Percentiles rank a stretch among this genome's conserved stretches.
Conservation (phyloP, 2,329 filamentous ascomycete genomes). For the Fusarium sp. region DNA sequence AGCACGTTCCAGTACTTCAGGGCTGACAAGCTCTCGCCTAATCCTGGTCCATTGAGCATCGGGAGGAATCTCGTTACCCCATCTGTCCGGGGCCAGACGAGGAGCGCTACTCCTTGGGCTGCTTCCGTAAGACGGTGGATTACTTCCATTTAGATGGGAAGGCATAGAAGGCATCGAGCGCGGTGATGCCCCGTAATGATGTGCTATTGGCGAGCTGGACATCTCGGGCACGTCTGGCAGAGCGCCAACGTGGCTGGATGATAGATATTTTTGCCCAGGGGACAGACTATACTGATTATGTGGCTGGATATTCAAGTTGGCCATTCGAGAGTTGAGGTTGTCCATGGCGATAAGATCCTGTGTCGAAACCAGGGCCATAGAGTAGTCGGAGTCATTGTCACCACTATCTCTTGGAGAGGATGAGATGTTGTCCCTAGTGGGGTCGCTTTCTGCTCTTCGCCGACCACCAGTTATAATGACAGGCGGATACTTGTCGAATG, state of each 20-base stretch:
- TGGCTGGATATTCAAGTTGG: conserved; percentile 54
- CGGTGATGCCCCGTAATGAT: conserved; percentile 53
- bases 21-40: conserved; percentile 64
- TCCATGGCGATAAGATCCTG: conserved; percentile 64
- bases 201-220: conserved; percentile 48
- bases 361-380: conserved; percentile 64
- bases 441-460: conserved; percentile 49
- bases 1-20: conserved; percentile 65
- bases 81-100: conserved; percentile 65
- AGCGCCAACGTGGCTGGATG: conserved; percentile 48
- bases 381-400: conserved; percentile 48
- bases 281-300: conserved; percentile 52
- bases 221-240: conserved; percentile 45
- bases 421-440: conserved; percentile 47
- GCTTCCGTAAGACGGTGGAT: conserved; percentile 50
- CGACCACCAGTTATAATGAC: conserved; percentile 53
- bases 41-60: conserved; percentile 71
- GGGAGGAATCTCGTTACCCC: conserved; percentile 65
- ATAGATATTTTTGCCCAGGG: conserved; percentile 50
- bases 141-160: conserved; percentile 36
- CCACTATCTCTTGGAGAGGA: conserved; percentile 54
- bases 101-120: conserved; percentile 47
- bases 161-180: conserved; percentile 53
- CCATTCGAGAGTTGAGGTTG: conserved; percentile 54
- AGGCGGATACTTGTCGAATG: conserved; percentile 57